A percentile compares a stretch with the other conserved stretches of the same genome.
Conservation (phyloP, 177 flowering plant genomes). For the Tripterygium wilfordii region DNA sequence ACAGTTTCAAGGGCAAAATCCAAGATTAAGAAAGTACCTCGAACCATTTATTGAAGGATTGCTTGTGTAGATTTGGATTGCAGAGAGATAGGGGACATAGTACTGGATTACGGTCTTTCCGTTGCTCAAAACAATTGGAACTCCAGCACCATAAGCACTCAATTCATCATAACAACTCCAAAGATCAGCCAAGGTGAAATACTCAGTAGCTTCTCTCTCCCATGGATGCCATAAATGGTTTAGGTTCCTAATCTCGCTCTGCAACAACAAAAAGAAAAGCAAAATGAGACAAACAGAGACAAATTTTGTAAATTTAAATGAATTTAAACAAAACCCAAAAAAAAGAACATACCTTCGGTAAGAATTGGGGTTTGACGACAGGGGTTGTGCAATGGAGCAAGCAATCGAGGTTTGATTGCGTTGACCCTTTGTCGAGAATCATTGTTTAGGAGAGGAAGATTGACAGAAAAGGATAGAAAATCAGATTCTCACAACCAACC, state of each 20-base stretch:
- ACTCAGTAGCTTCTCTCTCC: slow-evolving; percentile 21
- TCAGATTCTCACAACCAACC: slow-evolving; percentile 26
- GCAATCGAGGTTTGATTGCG: slow-evolving; percentile 70
- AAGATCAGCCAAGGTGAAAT: slow-evolving; percentile 30
- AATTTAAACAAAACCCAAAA: slow-evolving; percentile 8
- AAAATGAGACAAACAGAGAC: not conserved
- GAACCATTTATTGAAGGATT: not conserved
- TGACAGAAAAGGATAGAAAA: slow-evolving; percentile 25
- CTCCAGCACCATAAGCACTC: slow-evolving; percentile 41
- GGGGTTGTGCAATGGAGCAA: slow-evolving; percentile 87
- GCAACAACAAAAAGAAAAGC: slow-evolving; percentile 6
- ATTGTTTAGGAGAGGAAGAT: slow-evolving; percentile 29
- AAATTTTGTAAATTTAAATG: not conserved
- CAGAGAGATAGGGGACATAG: slow-evolving; percentile 45
- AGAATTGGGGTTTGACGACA: slow-evolving; percentile 50
- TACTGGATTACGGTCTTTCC: slow-evolving; percentile 28
- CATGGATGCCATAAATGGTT: slow-evolving; percentile 26
- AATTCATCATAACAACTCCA: slow-evolving; percentile 38
- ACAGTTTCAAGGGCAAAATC: too few species aligned
- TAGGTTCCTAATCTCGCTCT: slow-evolving; percentile 56
- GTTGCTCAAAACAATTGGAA: slow-evolving; percentile 11
- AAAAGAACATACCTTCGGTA: slow-evolving; percentile 53
- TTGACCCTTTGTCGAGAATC: slow-evolving; percentile 39
- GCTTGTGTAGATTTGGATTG: slow-evolving; percentile 36
- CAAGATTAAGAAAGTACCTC: too few species aligned